Evolutionary conservation across 345 rosid genomes (phyloP).

Genomic region (Acer yangbiense): DNA sequence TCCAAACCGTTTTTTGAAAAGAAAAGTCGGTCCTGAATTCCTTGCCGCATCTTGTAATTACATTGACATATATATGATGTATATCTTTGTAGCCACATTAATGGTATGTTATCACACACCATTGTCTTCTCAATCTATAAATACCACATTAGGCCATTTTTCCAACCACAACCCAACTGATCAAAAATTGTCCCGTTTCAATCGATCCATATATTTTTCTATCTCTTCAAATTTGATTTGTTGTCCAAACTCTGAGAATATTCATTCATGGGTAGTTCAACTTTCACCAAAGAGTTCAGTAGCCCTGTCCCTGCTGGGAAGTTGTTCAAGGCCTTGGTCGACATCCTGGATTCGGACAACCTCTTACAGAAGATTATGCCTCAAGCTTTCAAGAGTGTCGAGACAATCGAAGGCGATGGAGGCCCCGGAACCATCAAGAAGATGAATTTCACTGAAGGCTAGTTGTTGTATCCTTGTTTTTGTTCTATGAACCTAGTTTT

Average conservation of each 20-base stretch:
- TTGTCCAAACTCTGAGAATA: background rate
- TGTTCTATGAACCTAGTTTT: background rate
- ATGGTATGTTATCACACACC: background rate
- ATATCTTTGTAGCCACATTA: background rate
- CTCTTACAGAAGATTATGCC: constrained; percentile 42
- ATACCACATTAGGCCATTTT: background rate
- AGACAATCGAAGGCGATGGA: constrained; percentile 40
- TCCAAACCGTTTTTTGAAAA: no score
- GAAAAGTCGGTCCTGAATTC: no score
- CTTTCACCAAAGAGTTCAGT: constrained; percentile 23
- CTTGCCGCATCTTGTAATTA: no score
- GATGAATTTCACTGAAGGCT: constrained; percentile 30
- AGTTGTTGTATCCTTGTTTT: background rate
- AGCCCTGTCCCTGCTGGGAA: constrained; percentile 31
- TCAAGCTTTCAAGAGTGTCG: constrained; percentile 30
- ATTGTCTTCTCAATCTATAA: background rate
- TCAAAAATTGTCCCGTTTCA: background rate
- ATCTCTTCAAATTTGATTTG: background rate
- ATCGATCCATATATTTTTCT: background rate
- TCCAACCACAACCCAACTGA: background rate
- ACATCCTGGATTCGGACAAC: constrained; percentile 23
- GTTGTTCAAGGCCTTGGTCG: constrained; percentile 34
- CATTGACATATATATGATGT: background rate
- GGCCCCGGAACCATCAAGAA: constrained; percentile 42
- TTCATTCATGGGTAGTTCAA: constrained; percentile 27